Conservation (phyloP, 2,329 filamentous ascomycete species). For the Claviceps lovelessii region DNA sequence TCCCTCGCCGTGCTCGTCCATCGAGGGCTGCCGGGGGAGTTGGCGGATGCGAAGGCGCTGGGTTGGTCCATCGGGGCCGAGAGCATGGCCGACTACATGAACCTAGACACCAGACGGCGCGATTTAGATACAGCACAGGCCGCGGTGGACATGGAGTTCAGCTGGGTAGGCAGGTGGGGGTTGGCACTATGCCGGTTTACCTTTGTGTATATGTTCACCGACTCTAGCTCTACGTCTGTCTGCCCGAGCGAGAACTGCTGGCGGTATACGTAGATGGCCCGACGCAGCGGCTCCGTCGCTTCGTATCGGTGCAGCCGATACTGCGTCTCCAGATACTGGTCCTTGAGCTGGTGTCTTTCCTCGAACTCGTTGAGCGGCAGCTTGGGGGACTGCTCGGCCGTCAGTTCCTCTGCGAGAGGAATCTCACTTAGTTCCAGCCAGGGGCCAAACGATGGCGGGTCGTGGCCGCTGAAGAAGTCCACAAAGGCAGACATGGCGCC, state of each 20-base stretch:
- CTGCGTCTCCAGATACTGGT: conserved; percentile 54
- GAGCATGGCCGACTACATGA: conserved; percentile 48
- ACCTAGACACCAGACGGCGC: conserved; percentile 32
- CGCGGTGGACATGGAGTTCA: not conserved
- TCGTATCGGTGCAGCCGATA: conserved; percentile 68
- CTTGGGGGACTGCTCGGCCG: conserved; percentile 6
- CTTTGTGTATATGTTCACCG: conserved; percentile 51
- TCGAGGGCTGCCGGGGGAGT: conserved; percentile 57
- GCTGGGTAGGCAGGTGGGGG: no score
- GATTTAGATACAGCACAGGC: not conserved
- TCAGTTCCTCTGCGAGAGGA: conserved; percentile 12
- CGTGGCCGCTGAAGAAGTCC: conserved; percentile 1
- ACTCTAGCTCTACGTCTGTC: conserved; percentile 35
- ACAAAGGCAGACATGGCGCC: not conserved
- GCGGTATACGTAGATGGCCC: conserved; percentile 45
- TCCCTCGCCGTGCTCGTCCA: not conserved
- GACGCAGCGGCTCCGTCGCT: conserved; percentile 51
- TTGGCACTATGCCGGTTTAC: conserved; percentile 25
- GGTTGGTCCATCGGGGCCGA: conserved; percentile 45
- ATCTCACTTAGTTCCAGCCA: conserved; percentile 10
- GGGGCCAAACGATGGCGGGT: not conserved
- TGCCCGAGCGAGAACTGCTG: not conserved
- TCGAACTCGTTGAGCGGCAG: conserved; percentile 7
- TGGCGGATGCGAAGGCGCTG: conserved; percentile 31
- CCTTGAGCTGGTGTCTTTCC: conserved; percentile 7